Evolutionary conservation across 2,329 filamentous ascomycete species (phyloP), one percentile per base, ranked within the genome.

Genomic region (Aspergillus luchuensis): DNA sequence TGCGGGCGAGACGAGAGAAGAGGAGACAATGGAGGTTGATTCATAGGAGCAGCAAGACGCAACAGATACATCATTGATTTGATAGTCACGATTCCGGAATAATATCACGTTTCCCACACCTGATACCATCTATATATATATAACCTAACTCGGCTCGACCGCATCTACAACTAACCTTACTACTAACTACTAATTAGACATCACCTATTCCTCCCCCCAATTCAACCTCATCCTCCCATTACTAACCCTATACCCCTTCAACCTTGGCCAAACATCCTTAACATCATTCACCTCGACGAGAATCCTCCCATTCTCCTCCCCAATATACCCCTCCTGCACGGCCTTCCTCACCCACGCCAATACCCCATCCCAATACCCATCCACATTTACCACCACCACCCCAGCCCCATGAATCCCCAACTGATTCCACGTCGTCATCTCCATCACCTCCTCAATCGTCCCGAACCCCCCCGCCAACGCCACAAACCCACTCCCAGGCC

Each of bases 391-490:
- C 53, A 97, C 80, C 58, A 94, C 88, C 49, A 98, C 88, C 4
- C 90, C 91, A 51, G 85, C 82, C 68, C 83, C 84, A 78, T 98
- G 95, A 66, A 99, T 98, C 1, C 95, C 94, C 53, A 99, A 79
- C 80, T 98, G 95, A 77, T 97, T 98, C 93, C 95, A 99, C 4
- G 79, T 81, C 39, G 97, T 92, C 73, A 99, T 84, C 83, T 99
- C 95, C 83, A 97, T 93, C 61, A 98, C 83, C 82, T 99, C 95
- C 80, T 99, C 95, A 74, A 98, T 85, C 2, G 95, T 99, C 19
- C 95, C 95, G 76, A 94, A 99, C 0, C 95, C 95, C 45, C 94
- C 94, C 57, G 86, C 87, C 62, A 99, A 80, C 28, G 92, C 92
- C 43, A 99, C 87, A 79, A 99, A 99, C 15, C 94, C 94, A 59